Evolutionary conservation across 805 yeast genomes (phyloP), one percentile per base, ranked within the genome.

Genomic region (Hermanozyma aechmeae): DNA sequence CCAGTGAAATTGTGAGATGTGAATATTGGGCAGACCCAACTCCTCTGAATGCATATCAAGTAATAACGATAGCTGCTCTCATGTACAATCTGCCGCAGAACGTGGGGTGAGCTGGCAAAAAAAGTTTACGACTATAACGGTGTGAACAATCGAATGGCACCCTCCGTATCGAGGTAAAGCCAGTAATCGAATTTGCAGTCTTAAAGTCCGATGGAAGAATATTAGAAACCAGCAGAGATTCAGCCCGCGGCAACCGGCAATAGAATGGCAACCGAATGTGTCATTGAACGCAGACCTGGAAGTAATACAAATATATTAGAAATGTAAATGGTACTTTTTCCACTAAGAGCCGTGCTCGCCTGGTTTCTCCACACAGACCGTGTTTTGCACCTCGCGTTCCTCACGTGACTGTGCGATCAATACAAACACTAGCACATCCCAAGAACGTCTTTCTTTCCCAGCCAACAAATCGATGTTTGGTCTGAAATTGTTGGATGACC

Each of bases 71-170:
- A 18, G 10, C 7, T 7, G 9, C 20, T 10, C 7, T 18, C 20
- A 7, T 18, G 20, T 10, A 18, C 20, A 18, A 18, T 10, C 10
- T 10, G 34, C 35, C 13, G 15, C 19, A 10, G 30, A 27, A 13
- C 14, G 11, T 13, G 12, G 7, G 13, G 12, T 11, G 7, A 13
- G 12, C 24, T 7, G 10, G 14, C 7, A 7, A 22, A 9, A 6
- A 13, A 22, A n/a, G n/a, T n/a, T n/a, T n/a, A n/a, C n/a, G n/a
- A n/a, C n/a, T n/a, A n/a, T n/a, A n/a, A n/a, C n/a, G n/a, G n/a
- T n/a, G n/a, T n/a, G n/a, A n/a, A n/a, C n/a, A n/a, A n/a, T n/a
- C n/a, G n/a, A n/a, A n/a, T n/a, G n/a, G n/a, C n/a, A n/a, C n/a
- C n/a, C n/a, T n/a, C n/a, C n/a, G n/a, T n/a, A n/a, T n/a, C n/a